Conservation (phyloP, 305 asterid genomes). For the Withania somnifera region DNA sequence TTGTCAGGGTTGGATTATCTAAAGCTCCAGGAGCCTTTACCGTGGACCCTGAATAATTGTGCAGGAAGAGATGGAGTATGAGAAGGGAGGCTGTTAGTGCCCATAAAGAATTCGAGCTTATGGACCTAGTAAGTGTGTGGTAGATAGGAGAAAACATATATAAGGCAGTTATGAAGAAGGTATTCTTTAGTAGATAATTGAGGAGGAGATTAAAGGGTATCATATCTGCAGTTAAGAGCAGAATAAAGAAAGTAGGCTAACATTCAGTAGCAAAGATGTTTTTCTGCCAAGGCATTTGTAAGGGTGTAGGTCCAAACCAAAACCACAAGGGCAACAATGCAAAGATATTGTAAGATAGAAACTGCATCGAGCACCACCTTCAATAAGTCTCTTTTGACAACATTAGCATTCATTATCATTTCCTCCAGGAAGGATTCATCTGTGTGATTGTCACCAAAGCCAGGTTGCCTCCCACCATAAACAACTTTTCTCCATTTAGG, state of each 20-base stretch:
- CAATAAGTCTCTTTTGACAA: slow-evolving; percentile 67
- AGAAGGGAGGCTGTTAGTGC: slow-evolving; percentile 69
- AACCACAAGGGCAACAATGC: slow-evolving; percentile 75
- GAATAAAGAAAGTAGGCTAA: slow-evolving; percentile 53
- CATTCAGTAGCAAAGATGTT: slow-evolving; percentile 50
- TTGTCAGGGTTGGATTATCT: slow-evolving; percentile 49
- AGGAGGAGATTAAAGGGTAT: slow-evolving; percentile 43
- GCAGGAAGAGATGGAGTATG: slow-evolving; percentile 68
- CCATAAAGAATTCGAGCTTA: slow-evolving; percentile 87
- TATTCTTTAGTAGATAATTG: slow-evolving; percentile 48
- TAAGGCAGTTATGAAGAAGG: slow-evolving; percentile 64
- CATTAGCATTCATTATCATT: slow-evolving; percentile 95
- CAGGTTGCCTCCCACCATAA: slow-evolving; percentile 93
- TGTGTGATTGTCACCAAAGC: slow-evolving; percentile 77
- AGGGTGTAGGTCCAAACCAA: slow-evolving; percentile 86
- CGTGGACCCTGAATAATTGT: slow-evolving; percentile 64
- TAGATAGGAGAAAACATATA: slow-evolving; percentile 71
- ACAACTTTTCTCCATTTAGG: slow-evolving; percentile 79
- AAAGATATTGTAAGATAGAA: slow-evolving; percentile 76
- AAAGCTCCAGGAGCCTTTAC: slow-evolving; percentile 51
- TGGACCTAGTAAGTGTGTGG: slow-evolving; percentile 78
- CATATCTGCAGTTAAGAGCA: slow-evolving; percentile 58
- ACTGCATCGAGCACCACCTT: slow-evolving; percentile 79
- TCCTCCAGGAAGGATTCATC: slow-evolving; percentile 81
- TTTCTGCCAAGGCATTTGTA: slow-evolving; percentile 41